phyloP scores from a whole-genome alignment of 208 protist species.

The Jaenimonas drosophilae region DNA sequence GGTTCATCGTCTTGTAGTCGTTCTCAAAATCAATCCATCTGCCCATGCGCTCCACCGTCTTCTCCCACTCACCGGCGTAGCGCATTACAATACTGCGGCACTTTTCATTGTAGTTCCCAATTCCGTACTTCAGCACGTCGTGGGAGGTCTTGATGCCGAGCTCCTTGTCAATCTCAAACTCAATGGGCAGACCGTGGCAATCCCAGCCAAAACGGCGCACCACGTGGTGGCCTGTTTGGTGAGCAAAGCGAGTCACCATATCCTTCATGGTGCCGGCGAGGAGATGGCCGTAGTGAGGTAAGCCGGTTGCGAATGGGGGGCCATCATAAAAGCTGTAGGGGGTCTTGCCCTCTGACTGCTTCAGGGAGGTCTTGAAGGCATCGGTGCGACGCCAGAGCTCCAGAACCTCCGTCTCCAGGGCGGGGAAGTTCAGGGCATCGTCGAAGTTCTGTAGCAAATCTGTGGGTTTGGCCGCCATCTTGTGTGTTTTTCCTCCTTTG shows the following conservation, averaged over 20 bases:
- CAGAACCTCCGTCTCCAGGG: conserved; percentile 92
- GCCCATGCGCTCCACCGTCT: conserved; percentile 93
- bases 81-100: conserved; percentile 99
- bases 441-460: conserved; percentile 46
- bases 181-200: conserved; percentile 98
- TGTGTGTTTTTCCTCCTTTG: conserved; percentile 4
- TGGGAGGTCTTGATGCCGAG: conserved; percentile 88
- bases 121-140: conserved; percentile 96
- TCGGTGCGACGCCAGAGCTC: conserved; percentile 95
- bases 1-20: conserved; percentile 99
- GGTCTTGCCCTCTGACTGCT: conserved; percentile 85
- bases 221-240: conserved; percentile 98
- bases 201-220: conserved; percentile 99
- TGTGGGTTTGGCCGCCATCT: conserved; percentile 2
- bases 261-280: conserved; percentile 99
- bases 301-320: conserved; percentile 99
- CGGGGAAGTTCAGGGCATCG: conserved; percentile 85
- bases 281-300: conserved; percentile 99
- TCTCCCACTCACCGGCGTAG: conserved; percentile 97
- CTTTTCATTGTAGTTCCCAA: conserved; percentile 97
- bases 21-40: conserved; percentile 99
- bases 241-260: conserved; percentile 97
- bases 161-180: conserved; percentile 99
- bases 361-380: conserved; percentile 94
- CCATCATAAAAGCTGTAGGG: conserved; percentile 98